Evolutionary conservation across 805 yeast genomes (phyloP).

Genomic region (Cyberlindnera petersonii): DNA sequence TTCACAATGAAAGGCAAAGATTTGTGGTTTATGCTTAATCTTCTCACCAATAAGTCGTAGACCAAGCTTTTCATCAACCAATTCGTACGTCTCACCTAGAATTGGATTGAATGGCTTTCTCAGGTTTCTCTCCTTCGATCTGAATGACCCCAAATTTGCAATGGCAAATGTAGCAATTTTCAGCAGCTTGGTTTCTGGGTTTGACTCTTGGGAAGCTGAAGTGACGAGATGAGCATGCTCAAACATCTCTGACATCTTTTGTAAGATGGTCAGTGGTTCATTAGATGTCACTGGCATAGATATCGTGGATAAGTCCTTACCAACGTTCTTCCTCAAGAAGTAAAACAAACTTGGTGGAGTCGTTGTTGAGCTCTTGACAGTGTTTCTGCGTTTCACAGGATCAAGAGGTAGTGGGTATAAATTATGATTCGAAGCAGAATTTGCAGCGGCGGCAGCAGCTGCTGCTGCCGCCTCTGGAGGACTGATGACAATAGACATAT

Average conservation of each 20-base stretch:
- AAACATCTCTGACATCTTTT: constrained; percentile 71
- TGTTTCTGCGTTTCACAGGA: constrained; percentile 45
- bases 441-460: background rate
- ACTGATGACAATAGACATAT: constrained; percentile 7
- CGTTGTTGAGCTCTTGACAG: constrained; percentile 52
- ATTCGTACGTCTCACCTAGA: constrained; percentile 88
- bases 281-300: constrained; percentile 94
- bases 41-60: constrained; percentile 77
- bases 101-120: constrained; percentile 95
- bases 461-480: background rate
- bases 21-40: constrained; percentile 81
- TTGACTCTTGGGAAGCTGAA: constrained; percentile 46
- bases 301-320: constrained; percentile 79
- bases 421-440: too few relatives aligned
- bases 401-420: constrained; percentile 68
- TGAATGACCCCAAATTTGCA: constrained; percentile 61
- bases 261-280: constrained; percentile 84
- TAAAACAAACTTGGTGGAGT: constrained; percentile 81
- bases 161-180: constrained; percentile 81
- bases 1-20: constrained; percentile 79
- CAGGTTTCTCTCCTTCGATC: constrained; percentile 69
- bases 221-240: constrained; percentile 72
- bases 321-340: constrained; percentile 83
- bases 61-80: constrained; percentile 79
- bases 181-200: constrained; percentile 54